Conservation (phyloP, 2,329 filamentous ascomycete genomes). For the Diaporthe humulicola region DNA sequence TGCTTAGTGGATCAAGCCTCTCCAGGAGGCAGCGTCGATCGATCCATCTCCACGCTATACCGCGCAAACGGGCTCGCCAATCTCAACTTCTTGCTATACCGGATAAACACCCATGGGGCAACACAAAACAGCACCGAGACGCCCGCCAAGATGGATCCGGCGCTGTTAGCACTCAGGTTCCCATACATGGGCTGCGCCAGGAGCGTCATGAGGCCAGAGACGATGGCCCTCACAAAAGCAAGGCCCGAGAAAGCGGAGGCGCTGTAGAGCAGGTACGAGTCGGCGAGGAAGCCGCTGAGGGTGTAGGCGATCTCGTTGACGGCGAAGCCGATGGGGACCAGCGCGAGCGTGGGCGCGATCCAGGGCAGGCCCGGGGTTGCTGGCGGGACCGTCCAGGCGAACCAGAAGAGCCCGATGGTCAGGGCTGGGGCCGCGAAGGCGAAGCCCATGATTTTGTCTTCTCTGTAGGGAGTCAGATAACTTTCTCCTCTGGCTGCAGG, state of each 20-base stretch:
- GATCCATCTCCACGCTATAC: slow-evolving; percentile 43
- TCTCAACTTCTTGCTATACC: slow-evolving; percentile 43
- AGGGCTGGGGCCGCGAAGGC: slow-evolving; percentile 58
- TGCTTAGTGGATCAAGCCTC: background rate
- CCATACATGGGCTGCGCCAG: slow-evolving; percentile 44
- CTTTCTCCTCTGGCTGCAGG: background rate
- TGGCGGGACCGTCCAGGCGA: slow-evolving; percentile 62
- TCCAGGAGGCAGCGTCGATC: slow-evolving; percentile 35
- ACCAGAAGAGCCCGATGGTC: slow-evolving; percentile 58
- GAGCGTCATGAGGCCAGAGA: slow-evolving; percentile 46
- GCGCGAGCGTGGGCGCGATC: slow-evolving; percentile 54
- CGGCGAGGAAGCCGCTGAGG: slow-evolving; percentile 46
- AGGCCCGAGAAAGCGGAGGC: slow-evolving; percentile 46
- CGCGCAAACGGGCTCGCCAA: slow-evolving; percentile 45
- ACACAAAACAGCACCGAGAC: slow-evolving; percentile 42
- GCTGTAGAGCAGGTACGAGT: slow-evolving; percentile 45
- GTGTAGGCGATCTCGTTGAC: slow-evolving; percentile 55
- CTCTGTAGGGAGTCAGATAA: slow-evolving; percentile 49
- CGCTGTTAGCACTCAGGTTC: slow-evolving; percentile 43
- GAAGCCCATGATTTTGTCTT: slow-evolving; percentile 63
- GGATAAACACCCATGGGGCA: slow-evolving; percentile 43
- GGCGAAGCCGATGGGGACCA: slow-evolving; percentile 60
- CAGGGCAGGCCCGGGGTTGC: slow-evolving; percentile 49
- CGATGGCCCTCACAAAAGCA: slow-evolving; percentile 44
- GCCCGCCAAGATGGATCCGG: slow-evolving; percentile 43